phyloP scores from a whole-genome alignment of 805 yeast species.

The Wickerhamia fluorescens region DNA sequence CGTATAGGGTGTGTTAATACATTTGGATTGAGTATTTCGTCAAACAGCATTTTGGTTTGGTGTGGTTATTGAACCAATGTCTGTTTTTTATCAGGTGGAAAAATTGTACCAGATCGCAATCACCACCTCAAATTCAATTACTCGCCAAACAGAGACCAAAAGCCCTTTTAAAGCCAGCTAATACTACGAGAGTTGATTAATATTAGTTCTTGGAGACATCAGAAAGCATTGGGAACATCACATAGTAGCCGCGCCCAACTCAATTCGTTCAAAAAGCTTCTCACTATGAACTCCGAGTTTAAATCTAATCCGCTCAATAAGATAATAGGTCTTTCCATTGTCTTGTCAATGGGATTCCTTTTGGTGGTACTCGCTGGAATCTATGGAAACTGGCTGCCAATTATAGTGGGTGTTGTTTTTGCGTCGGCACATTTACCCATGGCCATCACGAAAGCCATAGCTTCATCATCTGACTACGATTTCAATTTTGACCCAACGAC shows the following conservation, averaged over 20 bases:
- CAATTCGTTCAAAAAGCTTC: too few relatives aligned
- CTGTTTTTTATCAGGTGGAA: too few relatives aligned
- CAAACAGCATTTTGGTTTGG: too few relatives aligned
- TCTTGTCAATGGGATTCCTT: constrained; percentile 84
- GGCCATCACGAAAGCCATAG: constrained; percentile 24
- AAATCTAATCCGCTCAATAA: constrained; percentile 56
- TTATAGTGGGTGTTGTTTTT: constrained; percentile 49
- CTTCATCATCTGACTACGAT: constrained; percentile 33
- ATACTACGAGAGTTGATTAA: too few relatives aligned
- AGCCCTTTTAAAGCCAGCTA: too few relatives aligned
- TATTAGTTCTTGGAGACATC: too few relatives aligned
- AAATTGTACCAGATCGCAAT: too few relatives aligned
- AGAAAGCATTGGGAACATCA: too few relatives aligned
- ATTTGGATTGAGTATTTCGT: constrained; percentile 6
- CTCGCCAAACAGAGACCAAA: too few relatives aligned
- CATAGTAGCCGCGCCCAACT: too few relatives aligned
- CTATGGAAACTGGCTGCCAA: constrained; percentile 87
- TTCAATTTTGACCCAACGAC: constrained; percentile 34
- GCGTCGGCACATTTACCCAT: constrained; percentile 36
- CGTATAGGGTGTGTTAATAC: constrained; percentile 5
- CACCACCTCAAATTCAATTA: too few relatives aligned
- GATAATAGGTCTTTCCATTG: constrained; percentile 67
- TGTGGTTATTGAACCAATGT: too few relatives aligned
- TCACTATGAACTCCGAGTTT: constrained; percentile 8
- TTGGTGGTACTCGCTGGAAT: constrained; percentile 82